Percentiles rank a stretch among this genome's conserved stretches.
Conservation (phyloP, 1,139 yeast genomes). For the Yamadazyma triangularis region DNA sequence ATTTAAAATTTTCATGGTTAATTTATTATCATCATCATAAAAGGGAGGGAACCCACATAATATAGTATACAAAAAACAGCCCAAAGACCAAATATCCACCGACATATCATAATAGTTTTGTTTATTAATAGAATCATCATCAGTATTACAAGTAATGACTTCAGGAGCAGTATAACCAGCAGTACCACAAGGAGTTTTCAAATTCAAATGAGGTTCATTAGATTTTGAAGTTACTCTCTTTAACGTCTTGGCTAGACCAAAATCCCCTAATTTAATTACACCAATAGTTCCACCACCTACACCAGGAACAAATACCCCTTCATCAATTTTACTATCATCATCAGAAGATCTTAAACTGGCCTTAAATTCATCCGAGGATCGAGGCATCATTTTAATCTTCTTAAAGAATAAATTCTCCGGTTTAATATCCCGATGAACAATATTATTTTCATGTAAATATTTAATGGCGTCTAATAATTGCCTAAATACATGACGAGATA, state of each 20-base stretch:
- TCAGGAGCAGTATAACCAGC: constrained; percentile 86
- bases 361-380: constrained; percentile 37
- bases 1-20: constrained; percentile 75
- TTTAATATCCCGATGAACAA: constrained; percentile 92
- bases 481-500: constrained; percentile 76
- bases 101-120: constrained; percentile 79
- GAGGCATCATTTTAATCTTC: constrained; percentile 40
- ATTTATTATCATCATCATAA: constrained; percentile 81
- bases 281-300: constrained; percentile 93
- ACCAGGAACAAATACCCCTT: constrained; percentile 73
- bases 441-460: constrained; percentile 79
- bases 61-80: constrained; percentile 85
- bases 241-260: constrained; percentile 85
- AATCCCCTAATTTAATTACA: constrained; percentile 80
- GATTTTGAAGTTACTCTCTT: not conserved
- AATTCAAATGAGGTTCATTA: constrained; percentile 18
- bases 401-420: constrained; percentile 86
- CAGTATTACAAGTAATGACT: constrained; percentile 53
- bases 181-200: constrained; percentile 67
- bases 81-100: constrained; percentile 96
- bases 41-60: constrained; percentile 96
- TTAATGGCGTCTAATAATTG: constrained; percentile 83
- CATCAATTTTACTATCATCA: constrained; percentile 75
- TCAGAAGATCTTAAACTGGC: constrained; percentile 60
- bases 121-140: constrained; percentile 23